Evolutionary conservation across 2,329 filamentous ascomycete genomes (phyloP), one percentile per base, ranked within the genome.

Genomic region (Phaeosphaeria sp.): DNA sequence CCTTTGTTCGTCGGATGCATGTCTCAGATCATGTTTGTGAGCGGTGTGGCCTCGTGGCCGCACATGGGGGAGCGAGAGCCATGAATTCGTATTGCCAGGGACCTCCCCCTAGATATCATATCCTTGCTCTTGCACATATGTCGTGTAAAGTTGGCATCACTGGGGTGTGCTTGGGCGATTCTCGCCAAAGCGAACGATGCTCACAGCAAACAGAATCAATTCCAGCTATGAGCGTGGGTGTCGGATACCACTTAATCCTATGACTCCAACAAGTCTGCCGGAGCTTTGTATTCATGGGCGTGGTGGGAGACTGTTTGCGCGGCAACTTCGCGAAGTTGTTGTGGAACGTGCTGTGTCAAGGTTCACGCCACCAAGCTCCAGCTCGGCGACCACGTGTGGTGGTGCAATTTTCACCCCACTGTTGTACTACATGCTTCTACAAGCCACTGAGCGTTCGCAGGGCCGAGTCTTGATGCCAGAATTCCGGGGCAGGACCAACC

Each of bases 301-400:
- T 11, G 9, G 18, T 11, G 6, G 18, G 7, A 44, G 20, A 25
- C 41, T 30, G 49, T 25, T 51, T 30, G 5, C 51, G 10, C 39
- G 47, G 33, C 13, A 17, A 13, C 10, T n/a, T 21, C 7, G 22
- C 42, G 46, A 23, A 48, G 54, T 58, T 56, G 50, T 60, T 49
- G 50, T 27, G 51, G 33, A 59, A 48, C 33, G 51, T 59, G 21
- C 43, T 43, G 63, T 56, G 46, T 33, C 25, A 49, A 1, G 36
- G 15, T 46, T 41, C 54, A 57, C 36, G 15, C 15, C 50, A 25
- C 54, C 39, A 52, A 50, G 20, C 10, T 17, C 18, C 33, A 49
- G 21, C 25, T 52, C 42, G 43, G 21, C 18, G 36, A 46, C 51
- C 42, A 44, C 42, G 18, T 44, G 18, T 22, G 42, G 15, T 44